Percentiles rank a stretch among this genome's conserved stretches.
Evolutionary conservation across 2,329 filamentous ascomycete genomes (phyloP).

Genomic region (Alternaria triticina): DNA sequence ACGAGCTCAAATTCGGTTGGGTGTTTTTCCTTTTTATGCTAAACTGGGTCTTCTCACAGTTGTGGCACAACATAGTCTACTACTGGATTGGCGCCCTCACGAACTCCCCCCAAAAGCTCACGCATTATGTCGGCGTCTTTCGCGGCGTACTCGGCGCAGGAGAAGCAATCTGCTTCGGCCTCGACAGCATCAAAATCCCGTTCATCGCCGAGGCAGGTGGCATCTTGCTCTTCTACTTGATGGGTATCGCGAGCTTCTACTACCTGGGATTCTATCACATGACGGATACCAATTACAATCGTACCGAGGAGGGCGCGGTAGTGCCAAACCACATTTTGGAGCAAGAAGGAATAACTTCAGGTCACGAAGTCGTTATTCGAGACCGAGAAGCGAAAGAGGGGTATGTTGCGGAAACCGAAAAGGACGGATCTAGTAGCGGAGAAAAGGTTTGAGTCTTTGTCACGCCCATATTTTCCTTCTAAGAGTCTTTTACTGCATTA

Average conservation of each 20-base stretch:
- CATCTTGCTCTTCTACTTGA: conserved; percentile 36
- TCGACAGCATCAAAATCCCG: conserved; percentile 39
- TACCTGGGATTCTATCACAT: conserved; percentile 38
- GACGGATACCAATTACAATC: conserved; percentile 40
- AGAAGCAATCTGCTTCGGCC: conserved; percentile 41
- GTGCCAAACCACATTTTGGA: conserved; percentile 38
- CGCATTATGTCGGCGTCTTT: conserved; percentile 41
- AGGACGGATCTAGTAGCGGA: neutral
- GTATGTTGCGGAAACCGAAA: neutral
- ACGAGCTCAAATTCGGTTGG: conserved; percentile 34
- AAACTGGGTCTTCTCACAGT: conserved; percentile 39
- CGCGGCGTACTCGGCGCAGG: conserved; percentile 39
- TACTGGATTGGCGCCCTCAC: conserved; percentile 43
- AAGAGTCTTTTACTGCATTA: neutral
- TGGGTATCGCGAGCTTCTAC: conserved; percentile 35
- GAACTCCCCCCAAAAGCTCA: conserved; percentile 41
- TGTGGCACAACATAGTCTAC: conserved; percentile 43
- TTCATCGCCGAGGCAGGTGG: conserved; percentile 39
- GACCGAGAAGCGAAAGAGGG: neutral
- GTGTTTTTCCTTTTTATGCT: conserved; percentile 41
- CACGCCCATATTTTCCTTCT: neutral
- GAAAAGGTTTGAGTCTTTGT: neutral
- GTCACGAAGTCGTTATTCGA: conserved; percentile 16
- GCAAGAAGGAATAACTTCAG: conserved; percentile 24
- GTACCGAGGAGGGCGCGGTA: conserved; percentile 31